Evolutionary conservation across 2,329 filamentous ascomycete species (phyloP).

Genomic region (Neonectria magnoliae): DNA sequence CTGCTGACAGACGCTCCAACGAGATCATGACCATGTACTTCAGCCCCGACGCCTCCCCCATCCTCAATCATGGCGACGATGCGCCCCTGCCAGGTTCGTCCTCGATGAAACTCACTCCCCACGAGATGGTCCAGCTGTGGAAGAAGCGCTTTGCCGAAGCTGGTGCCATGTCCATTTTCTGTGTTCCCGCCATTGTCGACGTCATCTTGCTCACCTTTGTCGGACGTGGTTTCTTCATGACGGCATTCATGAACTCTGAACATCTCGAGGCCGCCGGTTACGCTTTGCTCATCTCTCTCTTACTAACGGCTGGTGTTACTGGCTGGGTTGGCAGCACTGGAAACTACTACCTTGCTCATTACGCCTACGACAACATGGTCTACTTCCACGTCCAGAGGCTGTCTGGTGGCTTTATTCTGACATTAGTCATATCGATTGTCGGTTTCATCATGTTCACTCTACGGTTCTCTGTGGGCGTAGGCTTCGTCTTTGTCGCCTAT

Average conservation of each 20-base stretch:
- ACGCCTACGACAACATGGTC: slow-evolving; percentile 35
- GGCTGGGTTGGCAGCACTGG: slow-evolving; percentile 34
- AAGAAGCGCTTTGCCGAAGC: slow-evolving; percentile 29
- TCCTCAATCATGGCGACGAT: background rate
- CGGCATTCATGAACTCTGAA: slow-evolving; percentile 25
- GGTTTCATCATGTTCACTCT: slow-evolving; percentile 28
- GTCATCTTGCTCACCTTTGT: slow-evolving; percentile 30
- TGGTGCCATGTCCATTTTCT: slow-evolving; percentile 34
- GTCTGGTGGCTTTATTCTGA: slow-evolving; percentile 30
- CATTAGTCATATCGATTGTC: slow-evolving; percentile 12
- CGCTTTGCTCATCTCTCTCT: slow-evolving; percentile 25
- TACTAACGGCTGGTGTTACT: slow-evolving; percentile 33
- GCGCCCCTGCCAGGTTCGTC: background rate
- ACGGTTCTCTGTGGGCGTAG: slow-evolving; percentile 18
- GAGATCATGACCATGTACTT: slow-evolving; percentile 38
- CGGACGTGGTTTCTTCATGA: slow-evolving; percentile 34
- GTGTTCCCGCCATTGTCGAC: slow-evolving; percentile 29
- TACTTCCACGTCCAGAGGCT: slow-evolving; percentile 33
- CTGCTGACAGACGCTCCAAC: slow-evolving; percentile 28
- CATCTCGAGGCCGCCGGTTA: slow-evolving; percentile 30
- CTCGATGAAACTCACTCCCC: slow-evolving; percentile 12
- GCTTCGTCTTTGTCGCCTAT: slow-evolving; percentile 30
- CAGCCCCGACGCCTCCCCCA: slow-evolving; percentile 16
- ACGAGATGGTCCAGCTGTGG: slow-evolving; percentile 27
- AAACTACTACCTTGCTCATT: slow-evolving; percentile 31